phyloP scores from a whole-genome alignment of 2,329 filamentous ascomycete genomes.

The Sporothrix curviconia region DNA sequence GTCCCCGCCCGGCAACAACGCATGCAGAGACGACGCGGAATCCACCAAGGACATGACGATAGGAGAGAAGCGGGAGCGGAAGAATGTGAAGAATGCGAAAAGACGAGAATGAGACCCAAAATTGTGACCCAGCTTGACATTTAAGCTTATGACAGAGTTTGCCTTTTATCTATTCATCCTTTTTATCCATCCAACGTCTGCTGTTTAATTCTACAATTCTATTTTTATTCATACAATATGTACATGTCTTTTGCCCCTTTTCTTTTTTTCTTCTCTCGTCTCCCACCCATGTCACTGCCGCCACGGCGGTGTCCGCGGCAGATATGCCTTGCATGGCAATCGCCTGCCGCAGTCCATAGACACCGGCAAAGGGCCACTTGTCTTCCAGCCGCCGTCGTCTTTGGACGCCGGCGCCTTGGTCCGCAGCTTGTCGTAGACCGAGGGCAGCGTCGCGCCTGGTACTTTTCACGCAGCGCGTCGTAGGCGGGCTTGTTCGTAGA shows the following conservation, averaged over 20 bases:
- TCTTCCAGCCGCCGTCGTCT: slow-evolving; percentile 24
- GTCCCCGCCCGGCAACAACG: neutral
- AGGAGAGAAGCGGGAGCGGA: neutral
- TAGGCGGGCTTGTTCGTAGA: slow-evolving; percentile 54
- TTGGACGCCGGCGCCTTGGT: neutral
- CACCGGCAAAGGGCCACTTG: slow-evolving; percentile 50
- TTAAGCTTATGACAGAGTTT: neutral
- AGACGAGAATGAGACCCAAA: neutral
- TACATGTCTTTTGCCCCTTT: neutral
- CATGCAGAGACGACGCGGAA: neutral
- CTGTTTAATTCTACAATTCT: neutral
- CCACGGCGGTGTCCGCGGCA: slow-evolving; percentile 32
- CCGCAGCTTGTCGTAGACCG: slow-evolving; percentile 62
- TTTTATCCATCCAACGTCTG: too few relatives aligned
- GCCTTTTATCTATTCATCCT: neutral
- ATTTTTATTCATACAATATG: neutral
- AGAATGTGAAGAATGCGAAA: neutral
- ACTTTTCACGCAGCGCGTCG: slow-evolving; percentile 55
- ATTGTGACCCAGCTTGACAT: neutral
- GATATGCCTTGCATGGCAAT: slow-evolving; percentile 52
- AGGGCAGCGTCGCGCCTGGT: slow-evolving; percentile 57
- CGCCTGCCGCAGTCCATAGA: slow-evolving; percentile 54
- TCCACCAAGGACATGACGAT: neutral
- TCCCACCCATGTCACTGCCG: neutral
- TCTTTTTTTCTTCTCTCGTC: too few relatives aligned